phyloP scores from a whole-genome alignment of 2,329 filamentous ascomycete species.

The Penicillium sp. region DNA sequence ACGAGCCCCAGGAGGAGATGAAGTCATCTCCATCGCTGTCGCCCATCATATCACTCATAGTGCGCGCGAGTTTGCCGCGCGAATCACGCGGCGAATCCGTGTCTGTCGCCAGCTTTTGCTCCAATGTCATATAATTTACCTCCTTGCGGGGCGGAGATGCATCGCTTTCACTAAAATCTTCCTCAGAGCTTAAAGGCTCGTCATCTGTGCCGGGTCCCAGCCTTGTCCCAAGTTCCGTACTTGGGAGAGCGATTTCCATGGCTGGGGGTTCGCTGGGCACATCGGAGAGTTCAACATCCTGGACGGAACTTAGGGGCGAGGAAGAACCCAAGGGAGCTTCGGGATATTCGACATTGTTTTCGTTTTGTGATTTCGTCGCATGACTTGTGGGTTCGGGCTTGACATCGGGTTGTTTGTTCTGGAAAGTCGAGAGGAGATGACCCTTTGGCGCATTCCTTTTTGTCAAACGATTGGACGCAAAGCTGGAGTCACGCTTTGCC shows the following conservation, averaged over 20 bases:
- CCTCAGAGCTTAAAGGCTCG: slow-evolving; percentile 37
- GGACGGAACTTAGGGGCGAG: not conserved
- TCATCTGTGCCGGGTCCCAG: slow-evolving; percentile 34
- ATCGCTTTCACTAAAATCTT: slow-evolving; percentile 25
- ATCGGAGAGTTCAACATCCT: not conserved
- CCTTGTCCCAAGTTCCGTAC: not conserved
- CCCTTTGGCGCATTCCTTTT: slow-evolving; percentile 13
- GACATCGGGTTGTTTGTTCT: slow-evolving; percentile 6
- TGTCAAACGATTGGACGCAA: slow-evolving; percentile 26
- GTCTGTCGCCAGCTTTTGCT: slow-evolving; percentile 24
- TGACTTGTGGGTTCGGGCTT: not conserved
- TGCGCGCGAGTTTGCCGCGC: slow-evolving; percentile 4
- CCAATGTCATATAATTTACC: slow-evolving; percentile 15
- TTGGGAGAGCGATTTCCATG: not conserved
- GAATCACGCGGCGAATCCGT: slow-evolving; percentile 7
- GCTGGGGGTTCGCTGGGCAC: not conserved
- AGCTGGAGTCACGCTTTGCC: slow-evolving; percentile 30
- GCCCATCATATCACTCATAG: slow-evolving; percentile 11
- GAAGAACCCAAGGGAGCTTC: slow-evolving; percentile 2
- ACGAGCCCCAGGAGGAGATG: slow-evolving; percentile 15
- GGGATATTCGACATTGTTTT: slow-evolving; percentile 2
- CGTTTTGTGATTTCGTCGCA: not conserved
- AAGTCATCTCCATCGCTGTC: slow-evolving; percentile 15
- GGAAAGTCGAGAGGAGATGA: slow-evolving; percentile 30
- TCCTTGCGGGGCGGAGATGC: slow-evolving; percentile 5